Evolutionary conservation across 73 alveolate genomes (phyloP).

Genomic region (Paramecium sexaurelia): DNA sequence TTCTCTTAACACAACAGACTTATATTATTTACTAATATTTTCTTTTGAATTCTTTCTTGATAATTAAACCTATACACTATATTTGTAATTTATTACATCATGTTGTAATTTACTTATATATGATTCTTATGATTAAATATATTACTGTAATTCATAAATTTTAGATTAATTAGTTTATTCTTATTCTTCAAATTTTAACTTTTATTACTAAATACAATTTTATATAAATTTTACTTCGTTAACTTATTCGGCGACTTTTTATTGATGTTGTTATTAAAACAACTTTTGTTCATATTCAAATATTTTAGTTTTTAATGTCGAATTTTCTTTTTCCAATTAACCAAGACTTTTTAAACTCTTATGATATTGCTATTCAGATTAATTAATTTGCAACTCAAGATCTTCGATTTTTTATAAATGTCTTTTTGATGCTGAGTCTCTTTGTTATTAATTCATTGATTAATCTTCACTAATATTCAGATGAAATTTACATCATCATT

Average conservation of each 20-base stretch:
- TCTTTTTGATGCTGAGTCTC: neutral
- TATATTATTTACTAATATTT: constrained; percentile 29
- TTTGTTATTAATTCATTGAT: neutral
- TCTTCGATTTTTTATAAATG: neutral
- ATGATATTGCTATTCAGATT: constrained; percentile 4
- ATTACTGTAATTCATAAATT: neutral
- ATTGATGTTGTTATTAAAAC: neutral
- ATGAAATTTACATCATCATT: constrained; percentile 39
- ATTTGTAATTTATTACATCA: neutral
- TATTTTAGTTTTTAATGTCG: constrained; percentile 4
- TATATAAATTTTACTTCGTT: neutral
- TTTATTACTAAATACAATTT: neutral
- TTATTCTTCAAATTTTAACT: neutral
- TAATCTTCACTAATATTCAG: constrained; percentile 41
- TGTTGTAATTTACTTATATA: neutral
- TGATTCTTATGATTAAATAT: neutral
- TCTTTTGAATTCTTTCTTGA: constrained; percentile 54
- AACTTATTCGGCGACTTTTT: neutral
- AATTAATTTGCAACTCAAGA: neutral
- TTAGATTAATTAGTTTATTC: neutral
- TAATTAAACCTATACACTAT: neutral
- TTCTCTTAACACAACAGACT: constrained; percentile 24
- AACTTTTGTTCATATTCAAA: constrained; percentile 12
- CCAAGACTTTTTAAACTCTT: constrained; percentile 37
- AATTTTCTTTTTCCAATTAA: constrained; percentile 17